A percentile compares a stretch with the other conserved stretches of the same genome.
Evolutionary conservation across 2,329 filamentous ascomycete species (phyloP).

Genomic region (Tolypocladium sp.): DNA sequence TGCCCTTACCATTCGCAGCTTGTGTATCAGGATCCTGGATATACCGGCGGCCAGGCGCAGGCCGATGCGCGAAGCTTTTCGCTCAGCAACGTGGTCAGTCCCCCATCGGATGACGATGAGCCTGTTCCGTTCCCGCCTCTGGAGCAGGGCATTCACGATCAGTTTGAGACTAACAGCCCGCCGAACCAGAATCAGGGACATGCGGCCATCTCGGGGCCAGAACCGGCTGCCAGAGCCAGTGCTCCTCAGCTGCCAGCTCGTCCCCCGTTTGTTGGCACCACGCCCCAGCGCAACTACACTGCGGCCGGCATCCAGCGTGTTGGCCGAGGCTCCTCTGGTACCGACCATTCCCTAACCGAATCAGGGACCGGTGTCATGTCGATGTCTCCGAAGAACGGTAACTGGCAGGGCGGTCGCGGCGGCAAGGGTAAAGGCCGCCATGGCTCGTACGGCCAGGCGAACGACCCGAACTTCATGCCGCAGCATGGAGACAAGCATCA

Average conservation of each 20-base stretch:
- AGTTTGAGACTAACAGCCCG: neutral
- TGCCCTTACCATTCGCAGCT: neutral
- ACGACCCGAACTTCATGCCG: neutral
- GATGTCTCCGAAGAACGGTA: slow-evolving; percentile 1
- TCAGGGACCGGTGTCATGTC: neutral
- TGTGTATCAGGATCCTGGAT: neutral
- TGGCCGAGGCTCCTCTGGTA: neutral
- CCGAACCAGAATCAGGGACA: neutral
- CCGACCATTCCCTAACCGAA: neutral
- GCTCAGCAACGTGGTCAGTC: neutral
- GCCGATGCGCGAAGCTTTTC: neutral
- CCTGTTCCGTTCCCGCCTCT: neutral
- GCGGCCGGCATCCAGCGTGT: neutral
- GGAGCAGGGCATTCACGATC: neutral
- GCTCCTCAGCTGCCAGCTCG: neutral
- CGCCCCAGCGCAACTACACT: slow-evolving; percentile 1
- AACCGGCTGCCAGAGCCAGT: no score
- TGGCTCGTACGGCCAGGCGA: neutral
- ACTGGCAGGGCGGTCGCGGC: neutral
- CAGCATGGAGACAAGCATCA: neutral
- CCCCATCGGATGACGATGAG: neutral
- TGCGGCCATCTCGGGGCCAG: neutral
- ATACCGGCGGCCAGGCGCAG: neutral
- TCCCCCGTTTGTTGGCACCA: no score
- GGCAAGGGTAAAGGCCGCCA: neutral